Percentiles rank a stretch among this genome's conserved stretches.
Evolutionary conservation across 768 basidiomycete genomes (phyloP).

Genomic region (Leccinum longicurvipes): DNA sequence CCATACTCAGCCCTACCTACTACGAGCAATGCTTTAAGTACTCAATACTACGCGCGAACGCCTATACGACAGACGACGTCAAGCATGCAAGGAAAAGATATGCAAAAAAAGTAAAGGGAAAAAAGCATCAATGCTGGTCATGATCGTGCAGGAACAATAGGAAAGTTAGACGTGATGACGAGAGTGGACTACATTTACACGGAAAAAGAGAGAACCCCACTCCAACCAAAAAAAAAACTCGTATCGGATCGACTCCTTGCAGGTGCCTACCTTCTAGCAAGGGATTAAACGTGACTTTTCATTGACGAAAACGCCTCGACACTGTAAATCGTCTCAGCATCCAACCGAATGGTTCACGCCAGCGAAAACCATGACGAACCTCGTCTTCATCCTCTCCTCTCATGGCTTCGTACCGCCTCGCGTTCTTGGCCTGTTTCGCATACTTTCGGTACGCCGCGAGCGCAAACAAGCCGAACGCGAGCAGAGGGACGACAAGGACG

Average conservation of each 20-base stretch:
- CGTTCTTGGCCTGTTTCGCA: constrained; percentile 5
- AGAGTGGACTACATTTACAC: background rate
- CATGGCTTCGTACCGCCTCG: constrained; percentile 2
- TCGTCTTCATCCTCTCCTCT: constrained; percentile 1
- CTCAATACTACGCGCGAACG: constrained; percentile 9
- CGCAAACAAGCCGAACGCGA: constrained; percentile 13
- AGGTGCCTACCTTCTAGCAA: background rate
- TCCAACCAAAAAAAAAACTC: too few relatives aligned
- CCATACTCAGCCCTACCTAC: too few relatives aligned
- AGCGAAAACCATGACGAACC: constrained; percentile 3
- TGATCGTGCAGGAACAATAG: background rate
- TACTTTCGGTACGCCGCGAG: constrained; percentile 13
- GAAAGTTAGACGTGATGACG: background rate
- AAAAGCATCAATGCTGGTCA: constrained; percentile 5
- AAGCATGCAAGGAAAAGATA: background rate
- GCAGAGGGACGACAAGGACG: constrained; percentile 5
- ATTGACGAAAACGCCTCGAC: constrained; percentile 5
- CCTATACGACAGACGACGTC: background rate
- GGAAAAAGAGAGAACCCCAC: background rate
- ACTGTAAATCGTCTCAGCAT: background rate
- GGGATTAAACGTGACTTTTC: constrained; percentile 27
- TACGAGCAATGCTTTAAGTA: constrained; percentile 11
- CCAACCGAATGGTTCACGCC: background rate
- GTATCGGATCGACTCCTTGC: too few relatives aligned
- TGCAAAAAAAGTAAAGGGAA: background rate